A percentile compares a stretch with the other conserved stretches of the same genome.
phyloP scores from a whole-genome alignment of 768 basidiomycete species.

The Serendipita sp. region DNA sequence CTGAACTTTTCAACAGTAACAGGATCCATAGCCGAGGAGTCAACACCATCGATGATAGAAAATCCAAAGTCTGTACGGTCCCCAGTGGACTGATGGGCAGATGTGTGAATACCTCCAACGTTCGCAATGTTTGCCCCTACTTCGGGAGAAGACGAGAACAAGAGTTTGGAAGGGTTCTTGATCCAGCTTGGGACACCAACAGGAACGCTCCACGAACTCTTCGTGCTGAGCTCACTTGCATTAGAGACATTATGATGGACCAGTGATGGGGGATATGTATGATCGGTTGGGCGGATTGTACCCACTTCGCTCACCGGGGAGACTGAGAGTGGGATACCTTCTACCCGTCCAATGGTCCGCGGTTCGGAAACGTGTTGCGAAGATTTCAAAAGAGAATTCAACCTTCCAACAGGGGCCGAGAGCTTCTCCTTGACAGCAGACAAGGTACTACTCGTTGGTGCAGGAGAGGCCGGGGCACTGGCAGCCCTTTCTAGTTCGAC shows the following conservation, averaged over 20 bases:
- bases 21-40: constrained; percentile 30
- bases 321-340: constrained; percentile 17
- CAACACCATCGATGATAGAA: constrained; percentile 61
- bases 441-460: constrained; percentile 22
- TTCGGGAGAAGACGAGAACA: constrained; percentile 12
- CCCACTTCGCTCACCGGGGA: neutral
- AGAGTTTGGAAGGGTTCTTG: constrained; percentile 20
- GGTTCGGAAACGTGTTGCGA: constrained; percentile 7
- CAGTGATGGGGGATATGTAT: constrained; percentile 67
- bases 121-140: neutral
- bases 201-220: constrained; percentile 42
- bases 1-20: constrained; percentile 64
- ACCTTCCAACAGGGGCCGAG: constrained; percentile 30
- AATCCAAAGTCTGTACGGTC: constrained; percentile 43
- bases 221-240: constrained; percentile 26
- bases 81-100: constrained; percentile 8
- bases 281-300: constrained; percentile 20
- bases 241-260: constrained; percentile 28
- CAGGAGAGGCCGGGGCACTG: constrained; percentile 9
- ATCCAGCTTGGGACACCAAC: constrained; percentile 50
- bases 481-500: constrained; percentile 18
- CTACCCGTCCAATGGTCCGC: constrained; percentile 14
- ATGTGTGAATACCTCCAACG: neutral
- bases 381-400: constrained; percentile 10
- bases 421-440: constrained; percentile 43